Percentiles rank a stretch among this genome's conserved stretches.
These are phyloP conservation scores for Lagenaria siceraria DNA, from an alignment of 306 rosid genomes.

Conservation along the genomic window DNA sequence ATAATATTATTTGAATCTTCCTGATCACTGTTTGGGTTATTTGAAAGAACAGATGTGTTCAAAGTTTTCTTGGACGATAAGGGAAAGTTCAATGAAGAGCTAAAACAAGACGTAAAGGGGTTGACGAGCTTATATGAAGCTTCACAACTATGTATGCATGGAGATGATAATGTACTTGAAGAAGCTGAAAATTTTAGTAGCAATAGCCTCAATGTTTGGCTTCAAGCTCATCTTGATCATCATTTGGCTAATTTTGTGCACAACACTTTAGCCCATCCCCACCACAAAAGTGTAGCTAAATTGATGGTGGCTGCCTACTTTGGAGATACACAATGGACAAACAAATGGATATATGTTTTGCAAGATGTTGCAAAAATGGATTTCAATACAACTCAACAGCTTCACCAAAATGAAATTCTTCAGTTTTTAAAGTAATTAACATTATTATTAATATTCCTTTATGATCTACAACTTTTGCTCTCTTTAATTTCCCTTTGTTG, in stretches of 20 bases:
- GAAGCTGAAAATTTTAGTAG: not conserved
- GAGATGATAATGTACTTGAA: not conserved
- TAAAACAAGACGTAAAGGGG: not conserved
- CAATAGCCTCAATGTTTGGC: not conserved
- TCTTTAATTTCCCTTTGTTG: too few species aligned
- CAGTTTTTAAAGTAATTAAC: slow-evolving; percentile 34
- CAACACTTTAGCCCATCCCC: slow-evolving; percentile 36
- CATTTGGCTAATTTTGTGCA: not conserved
- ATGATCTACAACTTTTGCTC: too few species aligned
- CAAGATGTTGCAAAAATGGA: slow-evolving; percentile 35
- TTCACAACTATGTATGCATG: not conserved
- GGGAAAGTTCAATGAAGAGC: not conserved
- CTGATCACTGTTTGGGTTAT: too few species aligned
- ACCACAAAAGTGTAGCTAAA: slow-evolving; percentile 36
- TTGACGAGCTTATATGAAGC: slow-evolving; percentile 1
- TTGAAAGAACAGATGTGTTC: not conserved
- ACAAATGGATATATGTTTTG: slow-evolving; percentile 27
- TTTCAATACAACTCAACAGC: slow-evolving; percentile 15
- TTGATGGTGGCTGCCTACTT: slow-evolving; percentile 27
- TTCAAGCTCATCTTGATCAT: too few species aligned
- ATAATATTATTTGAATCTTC: too few species aligned
- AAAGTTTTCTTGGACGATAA: not conserved
- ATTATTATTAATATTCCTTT: too few species aligned
- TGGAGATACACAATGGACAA: not conserved
- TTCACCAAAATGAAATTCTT: slow-evolving; percentile 29